Conservation (phyloP, 345 rosid genomes). For the Eucalyptus curtisii region DNA sequence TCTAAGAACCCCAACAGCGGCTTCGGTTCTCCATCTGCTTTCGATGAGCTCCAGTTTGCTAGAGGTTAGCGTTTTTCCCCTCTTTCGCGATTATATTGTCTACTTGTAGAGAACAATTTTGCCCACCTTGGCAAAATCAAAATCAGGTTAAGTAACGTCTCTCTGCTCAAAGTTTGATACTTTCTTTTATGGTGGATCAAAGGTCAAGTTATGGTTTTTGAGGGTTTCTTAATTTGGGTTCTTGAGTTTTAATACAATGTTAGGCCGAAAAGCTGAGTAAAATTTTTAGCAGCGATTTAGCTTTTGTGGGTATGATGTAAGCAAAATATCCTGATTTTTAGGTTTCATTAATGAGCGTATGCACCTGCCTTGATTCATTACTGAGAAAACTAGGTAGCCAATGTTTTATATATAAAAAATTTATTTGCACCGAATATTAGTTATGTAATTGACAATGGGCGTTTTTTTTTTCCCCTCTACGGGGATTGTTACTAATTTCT, state of each 20-base stretch:
- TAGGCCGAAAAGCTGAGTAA: not conserved
- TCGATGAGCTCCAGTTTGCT: not conserved
- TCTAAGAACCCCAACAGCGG: not conserved
- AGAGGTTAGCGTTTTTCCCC: not conserved
- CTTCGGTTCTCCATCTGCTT: not conserved
- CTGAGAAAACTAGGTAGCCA: no score
- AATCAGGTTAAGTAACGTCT: not conserved
- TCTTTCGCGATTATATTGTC: not conserved
- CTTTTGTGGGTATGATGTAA: not conserved
- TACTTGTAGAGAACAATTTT: not conserved
- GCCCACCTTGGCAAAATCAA: not conserved
- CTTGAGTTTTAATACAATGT: not conserved
- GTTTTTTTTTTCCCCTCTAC: no score
- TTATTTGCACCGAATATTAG: no score
- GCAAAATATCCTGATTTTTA: not conserved
- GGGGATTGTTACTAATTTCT: no score
- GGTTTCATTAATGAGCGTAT: not conserved
- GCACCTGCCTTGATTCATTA: not conserved
- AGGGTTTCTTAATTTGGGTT: not conserved
- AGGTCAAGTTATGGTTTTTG: not conserved
- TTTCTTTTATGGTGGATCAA: not conserved
- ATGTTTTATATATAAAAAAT: accelerated
- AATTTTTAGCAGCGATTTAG: not conserved
- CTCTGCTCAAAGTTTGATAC: not conserved
- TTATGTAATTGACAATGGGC: no score